Percentiles rank a stretch among this genome's conserved stretches.
phyloP scores from a whole-genome alignment of 23 red algal species.

The Pyropia haitanensis region DNA sequence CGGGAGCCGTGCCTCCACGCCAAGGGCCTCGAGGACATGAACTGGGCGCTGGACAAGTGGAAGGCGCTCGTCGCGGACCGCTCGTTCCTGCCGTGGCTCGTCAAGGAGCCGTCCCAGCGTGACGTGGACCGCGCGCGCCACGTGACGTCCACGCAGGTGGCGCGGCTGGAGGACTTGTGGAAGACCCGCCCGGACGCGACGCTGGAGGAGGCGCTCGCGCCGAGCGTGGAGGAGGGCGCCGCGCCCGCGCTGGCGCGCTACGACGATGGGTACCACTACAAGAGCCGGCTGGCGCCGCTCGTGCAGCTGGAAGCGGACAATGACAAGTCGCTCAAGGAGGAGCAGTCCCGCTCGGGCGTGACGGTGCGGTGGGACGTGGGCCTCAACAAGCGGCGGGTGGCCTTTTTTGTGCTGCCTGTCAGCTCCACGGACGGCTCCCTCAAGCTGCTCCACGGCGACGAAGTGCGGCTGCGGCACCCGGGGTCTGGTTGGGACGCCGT shows the following conservation, averaged over 20 bases:
- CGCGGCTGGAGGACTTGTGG: conserved; percentile 81
- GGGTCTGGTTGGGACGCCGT: conserved; percentile 67
- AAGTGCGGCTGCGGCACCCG: conserved; percentile 57
- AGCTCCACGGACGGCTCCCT: conserved; percentile 68
- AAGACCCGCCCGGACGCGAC: conserved; percentile 59
- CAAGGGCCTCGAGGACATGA: conserved; percentile 73
- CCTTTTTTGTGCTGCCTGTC: conserved; percentile 74
- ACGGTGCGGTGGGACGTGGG: conserved; percentile 83
- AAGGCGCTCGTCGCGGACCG: conserved; percentile 81
- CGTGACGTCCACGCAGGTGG: conserved; percentile 42
- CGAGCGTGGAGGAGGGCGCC: conserved; percentile 58
- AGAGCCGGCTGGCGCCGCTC: conserved; percentile 54
- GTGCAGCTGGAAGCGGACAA: conserved; percentile 85
- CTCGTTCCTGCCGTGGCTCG: conserved; percentile 81
- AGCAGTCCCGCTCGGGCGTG: conserved; percentile 66
- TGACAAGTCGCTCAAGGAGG: conserved; percentile 80
- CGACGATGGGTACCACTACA: conserved; percentile 89
- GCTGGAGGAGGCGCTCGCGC: conserved; percentile 64
- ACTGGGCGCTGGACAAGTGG: conserved; percentile 85
- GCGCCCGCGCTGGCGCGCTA: conserved; percentile 58
- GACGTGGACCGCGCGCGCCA: conserved; percentile 75
- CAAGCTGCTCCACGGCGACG: conserved; percentile 77
- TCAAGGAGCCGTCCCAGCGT: conserved; percentile 58
- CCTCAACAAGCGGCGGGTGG: conserved; percentile 74
- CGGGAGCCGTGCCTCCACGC: conserved; percentile 83